Evolutionary conservation across 2,329 filamentous ascomycete species (phyloP), one percentile per base, ranked within the genome.

Genomic region (Neonectria punicea): DNA sequence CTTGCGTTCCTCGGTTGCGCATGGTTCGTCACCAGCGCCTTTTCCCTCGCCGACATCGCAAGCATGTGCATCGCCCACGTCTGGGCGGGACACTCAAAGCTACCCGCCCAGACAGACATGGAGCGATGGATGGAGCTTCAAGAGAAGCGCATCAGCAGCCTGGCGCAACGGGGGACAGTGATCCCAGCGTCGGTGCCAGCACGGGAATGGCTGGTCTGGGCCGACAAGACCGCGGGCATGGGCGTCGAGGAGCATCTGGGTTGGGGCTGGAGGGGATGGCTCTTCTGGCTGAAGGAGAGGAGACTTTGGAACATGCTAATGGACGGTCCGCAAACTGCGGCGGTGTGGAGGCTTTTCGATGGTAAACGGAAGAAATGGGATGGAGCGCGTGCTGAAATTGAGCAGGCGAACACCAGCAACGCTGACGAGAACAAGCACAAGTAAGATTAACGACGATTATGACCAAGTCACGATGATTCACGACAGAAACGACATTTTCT

Each of bases 281-380:
- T 69, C 62, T 81, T 83, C 58, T 82, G 81, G 80, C 74, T 77
- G 69, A 69, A 66, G 28, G 79, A 83, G 53, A 75, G 76, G 14
- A 69, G 68, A 55, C 70, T 83, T 44, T 82, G 79, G 67, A 73
- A 71, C n/a, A 66, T 82, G 63, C 69, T 80, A 49, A 73, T 73
- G 69, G 68, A 73, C 41, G 71, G 71, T 1, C 68, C 68, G n/a
- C 61, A 66, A 11, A 70, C 70, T 1, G 53, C 69, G 16, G 67
- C 68, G 1, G 53, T 66, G n/a, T 73, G 71, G 70, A 68, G 70
- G 32, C 43, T 72, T 18, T 72, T 72, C 51, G 62, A 63, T 7
- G 65, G 58, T n/a, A 69, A 66, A 55, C 67, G 70, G 10, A 72
- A 60, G 58, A 22, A 20, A 18, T 72, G 70, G 70, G 60, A 67